Base-by-base conservation (phyloP, 192 early-diverging fungal genomes). In the Gryganskiella cystojenkinii region DNA sequence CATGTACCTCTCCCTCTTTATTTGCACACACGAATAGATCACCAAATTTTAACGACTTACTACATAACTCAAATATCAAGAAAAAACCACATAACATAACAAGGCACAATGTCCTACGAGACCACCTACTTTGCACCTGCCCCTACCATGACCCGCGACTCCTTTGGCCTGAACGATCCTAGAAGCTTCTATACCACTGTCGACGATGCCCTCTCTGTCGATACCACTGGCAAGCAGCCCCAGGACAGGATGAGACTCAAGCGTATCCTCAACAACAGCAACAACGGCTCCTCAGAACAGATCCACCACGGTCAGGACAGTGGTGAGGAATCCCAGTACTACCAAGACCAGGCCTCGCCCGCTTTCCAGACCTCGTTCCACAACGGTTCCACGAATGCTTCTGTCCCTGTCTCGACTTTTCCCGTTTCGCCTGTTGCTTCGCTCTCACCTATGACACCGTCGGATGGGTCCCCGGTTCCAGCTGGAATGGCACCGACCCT, bases 181-280 rank as follows among this genome's bases (percentile, higher is more conserved):
- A 40, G 37, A 13, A 40, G 13, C 37, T 40, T 40, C 37, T 40
- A 40, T 40, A 13, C 37, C 37, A 9, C 37, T 40, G 37, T 40
- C 37, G 37, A 40, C 13, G 37, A 40, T 13, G 13, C 7, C 13
- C 37, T 40, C 13, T 9, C 37, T 13, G 37, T 40, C 37, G 37
- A 40, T 13, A 40, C 37, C 13, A 40, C 50, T 27, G 71, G 71
- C 31, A 74, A 74, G 58, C 70, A 71, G 37, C 70, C 70, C 31
- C 56, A 50, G 42, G 71, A 67, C 44, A 57, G 71, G 25, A 74
- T 74, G 71, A 59, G 64, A 46, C 64, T 74, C 46, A 66, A 74
- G 28, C 57, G 71, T 46, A 66, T 74, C 28, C 58, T 74, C 33
- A 74, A 74, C 58, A 33, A 31, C 47, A 8, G 30, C 70, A 30